Conservation (phyloP, 495 filamentous ascomycete species). For the Trichoderma erinaceum region DNA sequence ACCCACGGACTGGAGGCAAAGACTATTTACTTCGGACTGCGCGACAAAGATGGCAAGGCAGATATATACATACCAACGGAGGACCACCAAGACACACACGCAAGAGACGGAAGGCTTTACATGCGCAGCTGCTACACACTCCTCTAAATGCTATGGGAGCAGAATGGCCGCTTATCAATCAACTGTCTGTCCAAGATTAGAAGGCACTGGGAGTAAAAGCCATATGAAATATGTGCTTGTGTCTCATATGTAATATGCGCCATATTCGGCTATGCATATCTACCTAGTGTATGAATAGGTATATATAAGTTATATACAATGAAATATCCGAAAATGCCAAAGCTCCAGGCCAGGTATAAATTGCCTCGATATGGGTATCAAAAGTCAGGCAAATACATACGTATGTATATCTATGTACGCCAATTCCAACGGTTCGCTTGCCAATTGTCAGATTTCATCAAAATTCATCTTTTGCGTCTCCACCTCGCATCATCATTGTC, state of each 20-base stretch:
- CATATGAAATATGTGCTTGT: not conserved
- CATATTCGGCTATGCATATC: not conserved
- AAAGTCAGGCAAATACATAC: not conserved
- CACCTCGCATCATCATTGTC: not conserved
- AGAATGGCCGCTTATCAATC: no score
- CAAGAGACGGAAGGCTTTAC: no score
- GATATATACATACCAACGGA: no score
- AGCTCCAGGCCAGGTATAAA: not conserved
- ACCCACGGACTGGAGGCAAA: no score
- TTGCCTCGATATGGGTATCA: slow-evolving; percentile 5
- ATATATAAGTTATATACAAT: not conserved
- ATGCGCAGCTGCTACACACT: no score
- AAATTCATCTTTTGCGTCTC: not conserved
- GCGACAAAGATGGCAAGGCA: no score
- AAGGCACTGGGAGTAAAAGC: not conserved
- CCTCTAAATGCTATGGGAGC: no score
- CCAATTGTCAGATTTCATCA: slow-evolving; percentile 7
- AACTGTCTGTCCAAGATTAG: not conserved
- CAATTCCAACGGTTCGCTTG: slow-evolving; percentile 11
- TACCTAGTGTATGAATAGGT: not conserved
- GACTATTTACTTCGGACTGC: no score
- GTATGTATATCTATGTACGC: not conserved
- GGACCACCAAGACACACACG: no score
- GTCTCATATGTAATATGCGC: slow-evolving; percentile 1
- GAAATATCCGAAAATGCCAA: slow-evolving; percentile 8